phyloP scores from a whole-genome alignment of 805 yeast species.

The Candida koratica region DNA sequence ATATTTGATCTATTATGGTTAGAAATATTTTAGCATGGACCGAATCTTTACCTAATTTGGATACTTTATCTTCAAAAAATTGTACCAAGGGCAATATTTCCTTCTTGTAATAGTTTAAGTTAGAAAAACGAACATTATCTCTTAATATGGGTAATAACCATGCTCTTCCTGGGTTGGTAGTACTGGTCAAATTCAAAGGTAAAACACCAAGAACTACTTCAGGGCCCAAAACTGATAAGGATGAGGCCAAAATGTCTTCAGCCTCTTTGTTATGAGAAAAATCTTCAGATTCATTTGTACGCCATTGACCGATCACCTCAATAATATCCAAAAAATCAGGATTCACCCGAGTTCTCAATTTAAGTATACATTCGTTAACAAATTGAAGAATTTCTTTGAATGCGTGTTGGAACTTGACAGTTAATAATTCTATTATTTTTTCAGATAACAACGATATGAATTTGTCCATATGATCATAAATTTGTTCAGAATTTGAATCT shows the following conservation, averaged over 20 bases:
- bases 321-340: slow-evolving; percentile 68
- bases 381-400: slow-evolving; percentile 72
- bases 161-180: slow-evolving; percentile 75
- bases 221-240: slow-evolving; percentile 81
- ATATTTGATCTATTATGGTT: slow-evolving; percentile 85
- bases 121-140: slow-evolving; percentile 75
- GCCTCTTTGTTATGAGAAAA: slow-evolving; percentile 69
- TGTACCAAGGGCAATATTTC: slow-evolving; percentile 64
- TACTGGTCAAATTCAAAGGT: slow-evolving; percentile 73
- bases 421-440: slow-evolving; percentile 50
- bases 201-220: slow-evolving; percentile 68
- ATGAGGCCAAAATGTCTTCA: slow-evolving; percentile 75
- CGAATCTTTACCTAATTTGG: slow-evolving; percentile 48
- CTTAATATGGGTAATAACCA: slow-evolving; percentile 91
- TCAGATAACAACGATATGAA: slow-evolving; percentile 50
- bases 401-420: slow-evolving; percentile 72
- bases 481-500: slow-evolving; percentile 40
- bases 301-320: slow-evolving; percentile 76
- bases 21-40: slow-evolving; percentile 73
- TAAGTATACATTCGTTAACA: slow-evolving; percentile 56
- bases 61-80: slow-evolving; percentile 48
- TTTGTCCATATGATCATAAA: slow-evolving; percentile 55
- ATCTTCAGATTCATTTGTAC: slow-evolving; percentile 69
- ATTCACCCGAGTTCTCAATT: slow-evolving; percentile 60
- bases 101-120: slow-evolving; percentile 56